A percentile compares a stretch with the other conserved stretches of the same genome.
phyloP scores from a whole-genome alignment of 306 rosid species.

The Ormosia emarginata region DNA sequence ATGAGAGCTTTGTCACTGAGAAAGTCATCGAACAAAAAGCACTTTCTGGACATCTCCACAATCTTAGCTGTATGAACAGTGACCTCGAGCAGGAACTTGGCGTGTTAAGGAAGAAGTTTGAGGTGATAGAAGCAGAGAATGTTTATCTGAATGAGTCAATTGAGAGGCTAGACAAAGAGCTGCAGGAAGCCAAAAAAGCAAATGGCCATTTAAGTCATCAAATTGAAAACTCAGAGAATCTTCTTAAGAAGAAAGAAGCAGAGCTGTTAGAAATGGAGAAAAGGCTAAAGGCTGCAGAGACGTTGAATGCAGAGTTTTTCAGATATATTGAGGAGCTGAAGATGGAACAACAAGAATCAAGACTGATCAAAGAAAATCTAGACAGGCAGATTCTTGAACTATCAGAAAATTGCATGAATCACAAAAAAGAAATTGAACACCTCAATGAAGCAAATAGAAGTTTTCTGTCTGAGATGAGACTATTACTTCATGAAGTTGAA shows the following conservation, averaged over 20 bases:
- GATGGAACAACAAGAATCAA: conserved; percentile 54
- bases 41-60: conserved; percentile 47
- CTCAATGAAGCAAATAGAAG: conserved; percentile 58
- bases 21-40: conserved; percentile 55
- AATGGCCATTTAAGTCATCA: conserved; percentile 53
- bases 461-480: conserved; percentile 53
- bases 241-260: conserved; percentile 43
- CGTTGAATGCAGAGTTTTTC: conserved; percentile 54
- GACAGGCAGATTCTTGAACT: conserved; percentile 62
- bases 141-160: conserved; percentile 45
- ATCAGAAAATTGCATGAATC: conserved; percentile 48
- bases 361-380: conserved; percentile 40
- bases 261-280: conserved; percentile 64
- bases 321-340: conserved; percentile 54
- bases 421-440: conserved; percentile 55
- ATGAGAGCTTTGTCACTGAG: conserved; percentile 58
- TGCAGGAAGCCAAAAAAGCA: conserved; percentile 43
- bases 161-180: conserved; percentile 45
- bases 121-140: conserved; percentile 54
- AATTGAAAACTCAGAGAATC: conserved; percentile 40
- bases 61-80: conserved; percentile 43
- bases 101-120: conserved; percentile 48
- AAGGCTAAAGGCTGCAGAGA: conserved; percentile 52
- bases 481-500: conserved; percentile 56
- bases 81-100: conserved; percentile 53